Evolutionary conservation across 2,329 filamentous ascomycete genomes (phyloP), one percentile per base, ranked within the genome.

Genomic region (Talaromyces albobiverticillius): DNA sequence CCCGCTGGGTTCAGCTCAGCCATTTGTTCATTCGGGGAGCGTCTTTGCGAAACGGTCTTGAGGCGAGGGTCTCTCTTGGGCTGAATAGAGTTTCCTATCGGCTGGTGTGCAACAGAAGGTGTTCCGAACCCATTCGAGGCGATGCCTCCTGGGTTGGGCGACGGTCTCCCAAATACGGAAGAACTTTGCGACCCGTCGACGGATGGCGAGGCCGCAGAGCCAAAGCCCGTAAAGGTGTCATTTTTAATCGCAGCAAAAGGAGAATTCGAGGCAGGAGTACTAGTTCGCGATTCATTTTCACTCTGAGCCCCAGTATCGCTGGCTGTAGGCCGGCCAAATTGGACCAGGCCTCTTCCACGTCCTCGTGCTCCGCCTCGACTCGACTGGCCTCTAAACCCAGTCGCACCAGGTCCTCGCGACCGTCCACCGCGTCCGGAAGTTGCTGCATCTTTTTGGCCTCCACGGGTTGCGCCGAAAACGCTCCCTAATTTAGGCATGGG

Each of bases 101-200:
- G 36, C 29, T 51, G 26, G 42, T 56, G 52, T 11, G 58, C 32
- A 41, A 36, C 51, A 22, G 62, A 58, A 38, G 58, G 57, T 11
- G 41, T 45, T 45, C 53, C 59, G 38, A 60, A 61, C 16, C 51
- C 32, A 50, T 40, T 53, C n/a, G 58, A 46, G 29, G 31, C 49
- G 11, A 59, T 56, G 11, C 57, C 56, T 14, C 55, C 59, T 13
- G 62, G 36, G 53, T 64, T 64, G 11, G 63, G 55, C 20, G 66
- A 61, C 13, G 54, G 45, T 26, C 26, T 54, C 25, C 46, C 45
- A 18, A 49, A 52, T 7, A 38, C 43, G 22, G 49, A 40, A 18
- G 46, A 25, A 32, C 31, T 20, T 18, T 40, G 42, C 41, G 53
- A 45, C 23, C 41, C 47, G 42, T 45, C 49, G 11, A 51, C 36